A percentile compares a stretch with the other conserved stretches of the same genome.
phyloP scores from a whole-genome alignment of 2,329 filamentous ascomycete genomes.

The Fusarium oligoseptatum region DNA sequence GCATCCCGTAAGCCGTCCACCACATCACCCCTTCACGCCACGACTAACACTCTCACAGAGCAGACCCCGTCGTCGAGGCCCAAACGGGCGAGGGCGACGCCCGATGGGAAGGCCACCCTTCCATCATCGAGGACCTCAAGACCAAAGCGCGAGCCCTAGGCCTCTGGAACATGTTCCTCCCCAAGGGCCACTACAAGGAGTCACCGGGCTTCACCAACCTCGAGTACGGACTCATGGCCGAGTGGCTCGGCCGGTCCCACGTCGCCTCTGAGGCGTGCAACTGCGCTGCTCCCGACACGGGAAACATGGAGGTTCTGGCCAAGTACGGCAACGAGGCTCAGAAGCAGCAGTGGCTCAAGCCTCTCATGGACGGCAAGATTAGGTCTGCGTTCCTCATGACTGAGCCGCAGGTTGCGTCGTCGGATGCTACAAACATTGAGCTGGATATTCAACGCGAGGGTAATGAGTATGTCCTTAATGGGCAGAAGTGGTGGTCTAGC shows the following conservation, averaged over 20 bases:
- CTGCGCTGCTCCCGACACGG: conserved; percentile 91
- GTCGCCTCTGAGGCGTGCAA: conserved; percentile 89
- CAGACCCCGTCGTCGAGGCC: conserved; percentile 83
- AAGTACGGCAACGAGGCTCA: conserved; percentile 90
- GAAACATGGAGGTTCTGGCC: conserved; percentile 95
- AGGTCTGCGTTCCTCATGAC: conserved; percentile 95
- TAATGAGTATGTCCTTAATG: conserved; percentile 91
- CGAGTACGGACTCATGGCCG: conserved; percentile 98
- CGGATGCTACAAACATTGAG: conserved; percentile 93
- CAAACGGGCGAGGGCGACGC: conserved; percentile 82
- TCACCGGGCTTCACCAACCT: conserved; percentile 95
- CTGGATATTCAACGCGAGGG: conserved; percentile 86
- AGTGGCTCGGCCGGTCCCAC: conserved; percentile 89
- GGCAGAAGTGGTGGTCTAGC: conserved; percentile 99
- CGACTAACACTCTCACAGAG: conserved; percentile 58
- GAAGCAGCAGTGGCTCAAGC: conserved; percentile 86
- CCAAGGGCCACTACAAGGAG: conserved; percentile 94
- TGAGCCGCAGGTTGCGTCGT: conserved; percentile 88
- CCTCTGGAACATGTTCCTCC: conserved; percentile 98
- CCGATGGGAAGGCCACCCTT: conserved; percentile 85
- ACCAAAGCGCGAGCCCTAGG: conserved; percentile 83
- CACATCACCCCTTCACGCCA: not conserved
- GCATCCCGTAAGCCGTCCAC: conserved; percentile 72
- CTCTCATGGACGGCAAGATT: conserved; percentile 86
- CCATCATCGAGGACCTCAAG: conserved; percentile 91